phyloP scores from a whole-genome alignment of 768 basidiomycete genomes.

The Naganishia randhawae region DNA sequence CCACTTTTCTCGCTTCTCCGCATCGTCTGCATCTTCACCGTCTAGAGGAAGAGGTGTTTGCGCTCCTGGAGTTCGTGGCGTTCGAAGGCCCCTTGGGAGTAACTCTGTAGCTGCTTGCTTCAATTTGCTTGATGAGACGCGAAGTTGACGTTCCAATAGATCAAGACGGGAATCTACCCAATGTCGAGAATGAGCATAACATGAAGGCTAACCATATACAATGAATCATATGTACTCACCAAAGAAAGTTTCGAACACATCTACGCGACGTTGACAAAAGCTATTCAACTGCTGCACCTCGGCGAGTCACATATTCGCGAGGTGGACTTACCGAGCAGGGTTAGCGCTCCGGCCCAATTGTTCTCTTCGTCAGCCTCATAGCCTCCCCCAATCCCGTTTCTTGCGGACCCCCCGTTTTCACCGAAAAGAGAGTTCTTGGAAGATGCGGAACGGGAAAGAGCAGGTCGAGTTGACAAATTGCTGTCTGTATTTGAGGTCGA shows the following conservation, averaged over 20 bases:
- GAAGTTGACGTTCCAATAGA: constrained; percentile 65
- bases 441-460: constrained; percentile 3
- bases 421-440: constrained; percentile 3
- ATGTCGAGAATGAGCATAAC: neutral
- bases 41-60: constrained; percentile 33
- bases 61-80: constrained; percentile 34
- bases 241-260: constrained; percentile 91
- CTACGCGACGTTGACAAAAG: constrained; percentile 54
- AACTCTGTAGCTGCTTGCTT: constrained; percentile 77
- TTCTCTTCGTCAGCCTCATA: constrained; percentile 32
- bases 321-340: constrained; percentile 66
- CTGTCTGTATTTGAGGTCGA: neutral
- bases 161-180: constrained; percentile 64
- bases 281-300: neutral
- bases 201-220: neutral
- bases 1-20: constrained; percentile 56
- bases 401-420: neutral
- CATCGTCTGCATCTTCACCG: constrained; percentile 54
- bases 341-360: constrained; percentile 70
- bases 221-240: constrained; percentile 30
- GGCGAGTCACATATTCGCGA: neutral
- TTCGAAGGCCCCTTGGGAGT: constrained; percentile 58
- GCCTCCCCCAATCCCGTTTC: constrained; percentile 18
- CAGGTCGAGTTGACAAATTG: neutral
- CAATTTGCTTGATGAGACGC: constrained; percentile 78